These are phyloP conservation scores for Fusarium hostae DNA, from an alignment of 2,329 filamentous ascomycete species.

Conservation along the genomic window DNA sequence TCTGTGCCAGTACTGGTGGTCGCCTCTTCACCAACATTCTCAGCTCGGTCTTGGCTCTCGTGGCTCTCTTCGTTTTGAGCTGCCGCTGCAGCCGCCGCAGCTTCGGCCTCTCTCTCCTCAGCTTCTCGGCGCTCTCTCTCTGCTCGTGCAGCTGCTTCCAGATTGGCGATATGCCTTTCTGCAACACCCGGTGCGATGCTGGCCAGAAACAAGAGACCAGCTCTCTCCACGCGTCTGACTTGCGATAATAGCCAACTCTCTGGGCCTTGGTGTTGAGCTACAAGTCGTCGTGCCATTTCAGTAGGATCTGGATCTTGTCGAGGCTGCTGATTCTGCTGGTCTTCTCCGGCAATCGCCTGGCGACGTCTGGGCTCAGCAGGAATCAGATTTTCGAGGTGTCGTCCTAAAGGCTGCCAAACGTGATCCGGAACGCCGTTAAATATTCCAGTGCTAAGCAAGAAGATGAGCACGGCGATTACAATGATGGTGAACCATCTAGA, in stretches of 20 bases:
- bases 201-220: conserved; percentile 71
- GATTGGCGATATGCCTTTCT: conserved; percentile 70
- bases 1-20: conserved; percentile 27
- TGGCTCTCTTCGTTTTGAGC: conserved; percentile 39
- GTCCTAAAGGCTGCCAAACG: conserved; percentile 66
- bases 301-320: conserved; percentile 57
- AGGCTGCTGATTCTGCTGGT: conserved; percentile 38
- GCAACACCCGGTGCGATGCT: conserved; percentile 74
- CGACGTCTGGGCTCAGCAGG: conserved; percentile 57
- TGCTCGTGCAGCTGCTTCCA: conserved; percentile 63
- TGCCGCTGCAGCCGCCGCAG: conserved; percentile 43
- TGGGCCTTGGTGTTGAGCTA: conserved; percentile 52
- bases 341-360: conserved; percentile 35
- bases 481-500: conserved; percentile 67
- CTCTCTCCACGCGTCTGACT: conserved; percentile 66
- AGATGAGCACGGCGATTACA: conserved; percentile 63
- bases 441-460: conserved; percentile 69
- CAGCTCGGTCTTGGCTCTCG: conserved; percentile 23
- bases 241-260: conserved; percentile 53
- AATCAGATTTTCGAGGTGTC: conserved; percentile 69
- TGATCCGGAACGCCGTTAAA: conserved; percentile 66
- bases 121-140: conserved; percentile 58
- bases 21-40: conserved; percentile 10
- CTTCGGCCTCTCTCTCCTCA: conserved; percentile 49
- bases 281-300: conserved; percentile 64